A percentile compares a stretch with the other conserved stretches of the same genome.
Evolutionary conservation across 169 alveolate species (phyloP).

Genomic region (Babesia bovis): DNA sequence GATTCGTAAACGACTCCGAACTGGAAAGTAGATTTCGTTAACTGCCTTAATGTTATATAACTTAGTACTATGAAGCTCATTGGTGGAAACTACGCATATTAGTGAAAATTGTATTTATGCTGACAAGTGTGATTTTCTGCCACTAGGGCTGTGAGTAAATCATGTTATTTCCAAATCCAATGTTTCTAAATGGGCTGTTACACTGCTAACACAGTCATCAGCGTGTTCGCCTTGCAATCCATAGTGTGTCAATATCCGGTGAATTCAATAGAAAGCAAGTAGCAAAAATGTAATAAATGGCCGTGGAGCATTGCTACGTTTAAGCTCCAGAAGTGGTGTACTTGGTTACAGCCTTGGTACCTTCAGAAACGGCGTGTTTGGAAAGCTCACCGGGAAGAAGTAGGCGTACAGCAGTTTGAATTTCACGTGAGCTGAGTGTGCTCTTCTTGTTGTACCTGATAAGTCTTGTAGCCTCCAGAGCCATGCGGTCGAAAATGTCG

Average conservation of each 20-base stretch:
- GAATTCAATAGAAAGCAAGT: neutral
- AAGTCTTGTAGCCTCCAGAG: conserved; percentile 94
- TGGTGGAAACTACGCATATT: too few relatives aligned
- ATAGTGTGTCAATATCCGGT: neutral
- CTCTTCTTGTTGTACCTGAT: conserved; percentile 96
- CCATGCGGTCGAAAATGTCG: conserved; percentile 96
- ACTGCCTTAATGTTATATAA: neutral
- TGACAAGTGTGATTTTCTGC: too few relatives aligned
- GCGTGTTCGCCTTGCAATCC: neutral
- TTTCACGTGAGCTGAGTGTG: conserved; percentile 97
- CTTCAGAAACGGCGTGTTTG: conserved; percentile 99
- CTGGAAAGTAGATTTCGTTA: conserved; percentile 49
- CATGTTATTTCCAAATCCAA: neutral
- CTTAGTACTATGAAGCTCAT: neutral
- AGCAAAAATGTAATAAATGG: neutral
- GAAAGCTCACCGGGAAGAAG: conserved; percentile 99
- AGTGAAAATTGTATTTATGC: too few relatives aligned
- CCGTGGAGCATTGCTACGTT: neutral
- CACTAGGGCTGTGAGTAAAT: neutral
- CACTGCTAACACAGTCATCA: conserved; percentile 25
- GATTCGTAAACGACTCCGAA: conserved; percentile 60
- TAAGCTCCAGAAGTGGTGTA: conserved; percentile 89
- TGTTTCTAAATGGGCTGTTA: neutral
- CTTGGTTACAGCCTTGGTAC: conserved; percentile 99
- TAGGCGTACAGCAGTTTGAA: conserved; percentile 97